A percentile compares a stretch with the other conserved stretches of the same genome.
Evolutionary conservation across 768 basidiomycete species (phyloP).

Genomic region (Hemileccinum rubropunctum): DNA sequence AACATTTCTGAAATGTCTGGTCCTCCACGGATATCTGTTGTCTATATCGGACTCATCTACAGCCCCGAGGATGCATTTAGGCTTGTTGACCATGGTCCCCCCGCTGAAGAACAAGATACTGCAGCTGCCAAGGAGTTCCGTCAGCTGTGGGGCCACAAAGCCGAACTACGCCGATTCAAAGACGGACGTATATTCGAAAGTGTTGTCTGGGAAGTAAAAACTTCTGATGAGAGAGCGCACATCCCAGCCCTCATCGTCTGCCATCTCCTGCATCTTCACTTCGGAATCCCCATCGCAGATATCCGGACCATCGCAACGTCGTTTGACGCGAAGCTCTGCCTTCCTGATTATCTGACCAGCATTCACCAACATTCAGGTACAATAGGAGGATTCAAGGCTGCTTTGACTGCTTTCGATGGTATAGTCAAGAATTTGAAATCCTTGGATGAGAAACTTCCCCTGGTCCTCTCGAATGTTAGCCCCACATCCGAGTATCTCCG

Average conservation of each 20-base stretch:
- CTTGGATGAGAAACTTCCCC: slow-evolving; percentile 68
- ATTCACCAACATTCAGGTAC: slow-evolving; percentile 35
- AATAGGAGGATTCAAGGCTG: slow-evolving; percentile 64
- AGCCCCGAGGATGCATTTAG: slow-evolving; percentile 71
- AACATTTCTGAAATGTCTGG: slow-evolving; percentile 55
- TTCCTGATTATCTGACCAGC: slow-evolving; percentile 53
- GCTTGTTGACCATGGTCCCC: slow-evolving; percentile 90
- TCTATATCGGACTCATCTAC: slow-evolving; percentile 77
- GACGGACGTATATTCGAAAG: slow-evolving; percentile 91
- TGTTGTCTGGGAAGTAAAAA: slow-evolving; percentile 93
- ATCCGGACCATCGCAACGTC: slow-evolving; percentile 55
- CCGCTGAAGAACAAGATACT: slow-evolving; percentile 59
- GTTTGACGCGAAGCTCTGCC: slow-evolving; percentile 56
- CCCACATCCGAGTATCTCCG: slow-evolving; percentile 73
- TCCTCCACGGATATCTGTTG: slow-evolving; percentile 41
- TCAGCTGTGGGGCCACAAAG: slow-evolving; percentile 87
- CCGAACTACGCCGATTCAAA: slow-evolving; percentile 92
- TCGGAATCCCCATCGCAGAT: slow-evolving; percentile 55
- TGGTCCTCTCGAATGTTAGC: slow-evolving; percentile 73
- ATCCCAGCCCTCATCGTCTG: slow-evolving; percentile 73
- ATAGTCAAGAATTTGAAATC: slow-evolving; percentile 75
- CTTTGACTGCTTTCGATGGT: slow-evolving; percentile 74
- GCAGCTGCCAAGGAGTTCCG: slow-evolving; percentile 60
- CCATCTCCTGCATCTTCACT: slow-evolving; percentile 75
- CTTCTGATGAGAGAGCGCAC: slow-evolving; percentile 73